phyloP scores from a whole-genome alignment of 345 rosid species.

The Acer saccharum region DNA sequence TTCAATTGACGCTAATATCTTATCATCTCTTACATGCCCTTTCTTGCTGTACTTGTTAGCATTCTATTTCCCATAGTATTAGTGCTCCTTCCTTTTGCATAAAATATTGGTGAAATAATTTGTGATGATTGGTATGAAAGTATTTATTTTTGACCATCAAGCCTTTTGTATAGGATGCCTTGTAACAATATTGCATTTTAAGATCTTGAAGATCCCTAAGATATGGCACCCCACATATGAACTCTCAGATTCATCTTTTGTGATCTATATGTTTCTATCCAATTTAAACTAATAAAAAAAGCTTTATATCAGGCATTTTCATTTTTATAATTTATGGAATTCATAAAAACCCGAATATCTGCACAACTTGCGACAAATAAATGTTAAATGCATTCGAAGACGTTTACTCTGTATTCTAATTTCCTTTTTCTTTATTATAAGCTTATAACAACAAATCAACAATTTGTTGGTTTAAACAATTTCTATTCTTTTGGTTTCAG shows the following conservation, averaged over 20 bases:
- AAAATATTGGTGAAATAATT: background rate
- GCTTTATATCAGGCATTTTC: background rate
- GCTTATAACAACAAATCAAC: background rate
- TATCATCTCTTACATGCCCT: background rate
- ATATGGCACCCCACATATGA: background rate
- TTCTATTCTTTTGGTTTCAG: conserved; percentile 45
- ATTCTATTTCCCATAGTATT: background rate
- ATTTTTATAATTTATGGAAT: background rate
- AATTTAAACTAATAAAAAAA: background rate
- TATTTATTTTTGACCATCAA: background rate
- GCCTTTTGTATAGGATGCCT: background rate
- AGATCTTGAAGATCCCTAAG: background rate
- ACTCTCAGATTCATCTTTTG: background rate
- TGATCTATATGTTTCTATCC: background rate
- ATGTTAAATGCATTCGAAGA: background rate
- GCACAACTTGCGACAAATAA: background rate
- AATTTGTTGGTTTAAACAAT: conserved; percentile 5
- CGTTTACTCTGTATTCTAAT: background rate
- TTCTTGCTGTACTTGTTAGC: background rate
- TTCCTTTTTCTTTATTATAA: conserved; percentile 4
- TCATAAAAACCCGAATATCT: background rate
- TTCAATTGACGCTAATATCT: background rate
- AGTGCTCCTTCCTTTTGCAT: background rate
- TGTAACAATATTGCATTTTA: background rate
- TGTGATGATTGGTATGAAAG: background rate